Base-by-base conservation (phyloP, 202 grass and related monocot species). In the Saccharum hybrid region DNA sequence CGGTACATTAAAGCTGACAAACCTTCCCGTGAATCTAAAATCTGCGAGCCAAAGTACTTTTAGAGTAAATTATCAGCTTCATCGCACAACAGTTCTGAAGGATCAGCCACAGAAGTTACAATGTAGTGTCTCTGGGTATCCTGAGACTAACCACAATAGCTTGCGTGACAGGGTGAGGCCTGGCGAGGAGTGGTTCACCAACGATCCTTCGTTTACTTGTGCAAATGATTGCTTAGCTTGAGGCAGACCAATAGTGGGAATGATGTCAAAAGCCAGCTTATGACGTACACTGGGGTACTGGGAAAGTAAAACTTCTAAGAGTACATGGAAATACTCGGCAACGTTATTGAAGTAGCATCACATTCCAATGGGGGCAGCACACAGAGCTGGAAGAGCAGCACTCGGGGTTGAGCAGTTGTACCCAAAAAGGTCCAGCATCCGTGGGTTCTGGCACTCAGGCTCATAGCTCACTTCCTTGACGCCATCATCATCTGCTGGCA, bases 311-410 rank as follows among this genome's bases (percentile, higher is more conserved):
- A 56, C 34, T 23, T 78, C 60, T 51, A 80, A 79, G 54, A 81
- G 61, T 43, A 77, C 49, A 63, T 12, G 39, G 34, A 83, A 80
- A 37, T 54, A 80, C 70, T 56, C 1, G 19, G 40, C 75, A 84
- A 62, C 59, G 7, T 81, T 64, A 66, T 52, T 63, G 33, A 41
- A 90, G 82, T 63, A 79, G 87, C 84, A 87, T 92, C 84, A 89
- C 65, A 87, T 86, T 77, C 90, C 88, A 38, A 98, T 81, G 1
- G 96, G 96, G 45, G 91, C 93, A 1, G 89, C 81, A 48, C 89
- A 93, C 6, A 94, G 81, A 5, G 93, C 93, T 26, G 86, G 92
- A 82, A 91, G 90, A 77, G 93, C 61, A 77, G 93, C 66, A 76
- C 88, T 84, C 2, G 86, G 82, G 10, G 84, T 88, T 33, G 88